Evolutionary conservation across 1,139 yeast genomes (phyloP).

Genomic region (Saccharomyces hybrid): DNA sequence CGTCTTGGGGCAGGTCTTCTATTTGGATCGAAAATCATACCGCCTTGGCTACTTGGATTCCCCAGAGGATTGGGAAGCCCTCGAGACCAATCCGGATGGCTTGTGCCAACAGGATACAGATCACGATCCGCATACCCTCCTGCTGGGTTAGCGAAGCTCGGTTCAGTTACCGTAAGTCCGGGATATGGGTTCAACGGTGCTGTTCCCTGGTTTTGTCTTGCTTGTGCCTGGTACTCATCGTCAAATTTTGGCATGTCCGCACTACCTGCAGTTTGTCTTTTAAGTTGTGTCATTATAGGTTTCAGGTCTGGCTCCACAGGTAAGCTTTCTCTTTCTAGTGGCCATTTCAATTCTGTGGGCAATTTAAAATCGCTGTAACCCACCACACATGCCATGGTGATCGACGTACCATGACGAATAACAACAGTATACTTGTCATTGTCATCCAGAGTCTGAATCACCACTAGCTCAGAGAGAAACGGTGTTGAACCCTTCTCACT

Average conservation of each 20-base stretch:
- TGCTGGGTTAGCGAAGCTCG: conserved; percentile 1
- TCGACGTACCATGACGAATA: neutral
- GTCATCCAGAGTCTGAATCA: neutral
- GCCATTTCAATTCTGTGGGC: neutral
- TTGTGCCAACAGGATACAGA: conserved; percentile 35
- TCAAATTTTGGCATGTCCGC: conserved; percentile 49
- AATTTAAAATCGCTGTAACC: neutral
- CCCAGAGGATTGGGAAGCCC: conserved; percentile 7
- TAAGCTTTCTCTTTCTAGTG: neutral
- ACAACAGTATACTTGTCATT: neutral
- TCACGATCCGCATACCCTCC: conserved; percentile 34
- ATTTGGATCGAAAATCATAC: conserved; percentile 35
- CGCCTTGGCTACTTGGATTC: conserved; percentile 23
- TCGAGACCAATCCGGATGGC: conserved; percentile 26
- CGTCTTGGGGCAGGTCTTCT: conserved; percentile 18
- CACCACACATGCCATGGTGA: neutral
- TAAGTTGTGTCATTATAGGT: neutral
- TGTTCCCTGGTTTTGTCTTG: conserved; percentile 6
- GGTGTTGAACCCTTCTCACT: neutral
- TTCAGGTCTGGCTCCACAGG: neutral
- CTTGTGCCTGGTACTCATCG: conserved; percentile 43
- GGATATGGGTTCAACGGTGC: conserved; percentile 6
- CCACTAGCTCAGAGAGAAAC: neutral
- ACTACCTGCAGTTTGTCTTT: neutral
- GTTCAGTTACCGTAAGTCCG: conserved; percentile 8